Evolutionary conservation across 163 green algal genomes (phyloP).

Genomic region (Chlorella variabilis): DNA sequence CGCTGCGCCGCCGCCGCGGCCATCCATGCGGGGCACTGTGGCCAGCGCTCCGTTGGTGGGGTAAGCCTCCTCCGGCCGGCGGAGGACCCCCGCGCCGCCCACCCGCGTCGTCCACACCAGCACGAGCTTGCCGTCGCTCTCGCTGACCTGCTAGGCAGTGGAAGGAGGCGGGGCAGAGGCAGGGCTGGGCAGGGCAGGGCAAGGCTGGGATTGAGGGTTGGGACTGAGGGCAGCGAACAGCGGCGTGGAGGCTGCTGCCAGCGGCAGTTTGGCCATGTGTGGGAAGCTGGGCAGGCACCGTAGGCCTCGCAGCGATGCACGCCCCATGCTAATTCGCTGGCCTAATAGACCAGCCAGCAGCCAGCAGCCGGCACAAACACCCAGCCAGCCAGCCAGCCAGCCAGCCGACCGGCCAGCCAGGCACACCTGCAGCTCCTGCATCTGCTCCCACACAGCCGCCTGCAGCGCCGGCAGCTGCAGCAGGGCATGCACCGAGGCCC

Average conservation of each 20-base stretch:
- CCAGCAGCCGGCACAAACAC: background rate
- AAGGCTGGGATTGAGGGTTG: too few species aligned
- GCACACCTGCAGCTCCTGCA: slow-evolving; percentile 12
- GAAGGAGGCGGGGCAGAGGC: background rate
- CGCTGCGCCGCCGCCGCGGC: background rate
- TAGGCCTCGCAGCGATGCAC: too few species aligned
- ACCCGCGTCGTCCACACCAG: slow-evolving; percentile 15
- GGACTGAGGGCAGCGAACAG: too few species aligned
- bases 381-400: background rate
- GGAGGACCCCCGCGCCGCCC: background rate
- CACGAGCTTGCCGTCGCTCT: background rate
- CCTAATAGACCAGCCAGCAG: background rate
- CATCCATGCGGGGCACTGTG: slow-evolving; percentile 1
- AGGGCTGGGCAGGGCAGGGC: too few species aligned
- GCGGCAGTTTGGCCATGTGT: too few species aligned
- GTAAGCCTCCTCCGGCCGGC: background rate
- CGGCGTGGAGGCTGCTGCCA: too few species aligned
- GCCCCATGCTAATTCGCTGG: background rate
- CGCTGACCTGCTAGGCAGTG: slow-evolving; percentile 10
- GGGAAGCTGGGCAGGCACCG: background rate
- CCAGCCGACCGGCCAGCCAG: too few species aligned
- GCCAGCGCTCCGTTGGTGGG: slow-evolving; percentile 6
- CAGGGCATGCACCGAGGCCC: background rate
- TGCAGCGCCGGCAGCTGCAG: slow-evolving; percentile 30
- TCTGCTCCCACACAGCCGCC: slow-evolving; percentile 5